Conservation (phyloP, 2,329 filamentous ascomycete species). For the Mariannaea elegans region DNA sequence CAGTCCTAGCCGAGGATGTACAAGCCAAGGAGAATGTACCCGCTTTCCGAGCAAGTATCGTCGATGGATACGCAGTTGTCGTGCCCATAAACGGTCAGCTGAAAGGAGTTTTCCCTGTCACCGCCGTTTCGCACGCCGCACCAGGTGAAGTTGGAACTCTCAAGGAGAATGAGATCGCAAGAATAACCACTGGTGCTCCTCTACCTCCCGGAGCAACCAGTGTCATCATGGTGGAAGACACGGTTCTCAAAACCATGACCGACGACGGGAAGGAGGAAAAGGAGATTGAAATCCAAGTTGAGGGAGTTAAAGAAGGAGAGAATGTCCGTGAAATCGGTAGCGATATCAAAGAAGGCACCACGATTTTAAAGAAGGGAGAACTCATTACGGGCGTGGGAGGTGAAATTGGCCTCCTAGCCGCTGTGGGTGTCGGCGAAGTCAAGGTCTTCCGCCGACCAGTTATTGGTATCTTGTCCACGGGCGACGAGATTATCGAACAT, state of each 20-base stretch:
- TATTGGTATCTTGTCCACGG: conserved; percentile 89
- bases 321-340: conserved; percentile 93
- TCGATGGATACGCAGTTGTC: conserved; percentile 93
- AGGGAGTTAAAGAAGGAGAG: conserved; percentile 77
- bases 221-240: conserved; percentile 95
- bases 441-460: conserved; percentile 78
- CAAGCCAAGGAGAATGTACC: conserved; percentile 84
- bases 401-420: conserved; percentile 88
- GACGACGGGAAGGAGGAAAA: conserved; percentile 86
- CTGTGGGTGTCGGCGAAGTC: conserved; percentile 79
- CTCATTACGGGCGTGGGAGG: conserved; percentile 88
- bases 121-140: conserved; percentile 85
- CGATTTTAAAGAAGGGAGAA: conserved; percentile 80
- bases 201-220: conserved; percentile 88
- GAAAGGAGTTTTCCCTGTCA: conserved; percentile 86
- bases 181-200: conserved; percentile 95
- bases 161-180: conserved; percentile 78
- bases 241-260: conserved; percentile 76
- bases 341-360: conserved; percentile 75
- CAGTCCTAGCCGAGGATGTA: conserved; percentile 85
- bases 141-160: conserved; percentile 73
- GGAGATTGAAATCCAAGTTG: conserved; percentile 85
- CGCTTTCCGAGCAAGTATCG: conserved; percentile 93
- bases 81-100: conserved; percentile 69
- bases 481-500: conserved; percentile 90